These are phyloP conservation scores for Colletotrichum tropicale DNA, from an alignment of 2,329 filamentous ascomycete species.

Conservation along the genomic window DNA sequence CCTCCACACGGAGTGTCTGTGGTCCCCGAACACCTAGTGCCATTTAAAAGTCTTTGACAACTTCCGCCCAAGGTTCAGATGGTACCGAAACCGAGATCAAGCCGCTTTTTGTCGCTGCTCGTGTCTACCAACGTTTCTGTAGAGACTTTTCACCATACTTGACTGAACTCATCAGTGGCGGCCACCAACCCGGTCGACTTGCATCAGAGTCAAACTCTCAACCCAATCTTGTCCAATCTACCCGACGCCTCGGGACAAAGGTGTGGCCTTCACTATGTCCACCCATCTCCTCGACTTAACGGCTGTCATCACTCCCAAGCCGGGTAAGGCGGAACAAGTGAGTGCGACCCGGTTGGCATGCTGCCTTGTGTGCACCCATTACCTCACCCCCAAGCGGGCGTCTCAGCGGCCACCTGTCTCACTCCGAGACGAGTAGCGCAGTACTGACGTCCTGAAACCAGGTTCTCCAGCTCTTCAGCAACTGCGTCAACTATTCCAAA, in stretches of 20 bases:
- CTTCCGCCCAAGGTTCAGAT: neutral
- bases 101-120: neutral
- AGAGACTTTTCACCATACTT: neutral
- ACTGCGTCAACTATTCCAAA: slow-evolving; percentile 25
- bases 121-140: neutral
- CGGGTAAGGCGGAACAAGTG: slow-evolving; percentile 26
- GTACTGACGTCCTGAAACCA: slow-evolving; percentile 6
- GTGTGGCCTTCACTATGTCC: neutral
- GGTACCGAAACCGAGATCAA: neutral
- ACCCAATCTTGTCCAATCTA: neutral
- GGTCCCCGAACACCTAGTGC: neutral
- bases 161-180: slow-evolving; percentile 2
- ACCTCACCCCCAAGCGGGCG: neutral
- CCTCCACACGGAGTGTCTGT: neutral
- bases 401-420: neutral
- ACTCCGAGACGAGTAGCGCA: neutral
- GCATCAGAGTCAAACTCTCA: neutral
- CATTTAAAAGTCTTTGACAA: neutral
- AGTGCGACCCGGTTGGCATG: neutral
- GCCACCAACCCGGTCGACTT: neutral
- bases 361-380: neutral
- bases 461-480: slow-evolving; percentile 27
- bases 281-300: slow-evolving; percentile 26
- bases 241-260: neutral
- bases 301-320: slow-evolving; percentile 29